Conservation (phyloP, 768 basidiomycete genomes). For the Boletus tomentosulus region DNA sequence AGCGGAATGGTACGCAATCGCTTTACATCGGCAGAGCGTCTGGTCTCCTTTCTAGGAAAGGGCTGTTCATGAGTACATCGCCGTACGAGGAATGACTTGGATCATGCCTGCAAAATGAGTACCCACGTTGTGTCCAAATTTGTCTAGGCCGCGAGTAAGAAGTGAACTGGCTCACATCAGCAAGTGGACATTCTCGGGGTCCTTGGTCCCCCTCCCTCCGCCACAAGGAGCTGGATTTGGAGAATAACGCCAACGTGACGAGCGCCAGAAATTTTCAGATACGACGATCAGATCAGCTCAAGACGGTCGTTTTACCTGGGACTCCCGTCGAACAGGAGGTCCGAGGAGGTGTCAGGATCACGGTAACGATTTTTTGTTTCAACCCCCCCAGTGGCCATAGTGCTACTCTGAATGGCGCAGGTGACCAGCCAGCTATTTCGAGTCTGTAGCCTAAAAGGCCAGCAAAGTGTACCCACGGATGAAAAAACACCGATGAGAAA, state of each 20-base stretch:
- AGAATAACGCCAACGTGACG: constrained; percentile 17
- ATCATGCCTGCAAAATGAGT: background rate
- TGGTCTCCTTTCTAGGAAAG: constrained; percentile 20
- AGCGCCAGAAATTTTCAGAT: constrained; percentile 14
- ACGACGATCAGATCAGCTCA: constrained; percentile 5
- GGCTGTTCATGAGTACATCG: constrained; percentile 9
- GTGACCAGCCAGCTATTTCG: constrained; percentile 13
- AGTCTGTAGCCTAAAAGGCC: constrained; percentile 9
- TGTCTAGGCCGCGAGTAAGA: background rate
- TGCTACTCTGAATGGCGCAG: constrained; percentile 5
- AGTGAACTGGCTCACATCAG: constrained; percentile 21
- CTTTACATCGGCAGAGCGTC: constrained; percentile 18
- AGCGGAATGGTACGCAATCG: constrained; percentile 19
- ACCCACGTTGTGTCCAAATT: constrained; percentile 17
- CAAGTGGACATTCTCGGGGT: constrained; percentile 21
- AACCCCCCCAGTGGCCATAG: constrained; percentile 10
- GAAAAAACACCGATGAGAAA: constrained; percentile 27
- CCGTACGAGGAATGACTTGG: constrained; percentile 4
- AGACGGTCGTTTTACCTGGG: constrained; percentile 9
- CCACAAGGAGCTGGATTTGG: constrained; percentile 12
- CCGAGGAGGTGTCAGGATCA: constrained; percentile 19
- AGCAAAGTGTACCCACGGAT: background rate
- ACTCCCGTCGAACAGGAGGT: constrained; percentile 12
- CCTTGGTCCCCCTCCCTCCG: constrained; percentile 11
- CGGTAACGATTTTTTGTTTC: constrained; percentile 2